Evolutionary conservation across 768 basidiomycete genomes (phyloP).

Genomic region (Kondoa malvinella): DNA sequence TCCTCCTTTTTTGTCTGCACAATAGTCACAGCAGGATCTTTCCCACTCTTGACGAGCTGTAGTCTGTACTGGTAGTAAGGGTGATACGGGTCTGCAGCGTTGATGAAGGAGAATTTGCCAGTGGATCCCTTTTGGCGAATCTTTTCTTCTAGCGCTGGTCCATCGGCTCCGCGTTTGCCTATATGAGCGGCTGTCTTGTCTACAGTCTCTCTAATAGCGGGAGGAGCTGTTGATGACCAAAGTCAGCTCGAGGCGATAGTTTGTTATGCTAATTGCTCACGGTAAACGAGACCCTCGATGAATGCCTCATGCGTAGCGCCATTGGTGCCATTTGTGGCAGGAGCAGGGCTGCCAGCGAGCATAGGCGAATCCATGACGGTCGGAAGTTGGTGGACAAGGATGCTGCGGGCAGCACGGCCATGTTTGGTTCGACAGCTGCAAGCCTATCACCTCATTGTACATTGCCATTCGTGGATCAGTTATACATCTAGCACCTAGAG

Average conservation of each 20-base stretch:
- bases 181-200: constrained; percentile 86
- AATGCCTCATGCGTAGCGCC: constrained; percentile 8
- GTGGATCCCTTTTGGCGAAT: constrained; percentile 91
- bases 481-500: too few relatives aligned
- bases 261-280: not conserved
- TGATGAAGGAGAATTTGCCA: constrained; percentile 97
- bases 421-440: too few relatives aligned
- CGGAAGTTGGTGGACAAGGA: not conserved
- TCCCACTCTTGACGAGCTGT: constrained; percentile 58
- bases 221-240: constrained; percentile 40
- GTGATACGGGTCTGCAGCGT: constrained; percentile 92
- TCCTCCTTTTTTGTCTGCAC: constrained; percentile 5
- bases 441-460: too few relatives aligned
- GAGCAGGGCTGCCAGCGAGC: not conserved
- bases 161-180: constrained; percentile 60
- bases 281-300: constrained; percentile 61
- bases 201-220: constrained; percentile 93
- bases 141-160: constrained; percentile 85
- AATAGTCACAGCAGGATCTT: constrained; percentile 29
- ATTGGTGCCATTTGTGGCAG: not conserved
- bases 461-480: too few relatives aligned
- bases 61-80: constrained; percentile 89
- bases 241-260: not conserved
- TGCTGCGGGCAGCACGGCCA: too few relatives aligned
- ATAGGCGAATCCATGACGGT: not conserved